A percentile compares a stretch with the other conserved stretches of the same genome.
Conservation (phyloP, 108 stramenopile genomes). For the Pinguiococcus pyrenoidosus region DNA sequence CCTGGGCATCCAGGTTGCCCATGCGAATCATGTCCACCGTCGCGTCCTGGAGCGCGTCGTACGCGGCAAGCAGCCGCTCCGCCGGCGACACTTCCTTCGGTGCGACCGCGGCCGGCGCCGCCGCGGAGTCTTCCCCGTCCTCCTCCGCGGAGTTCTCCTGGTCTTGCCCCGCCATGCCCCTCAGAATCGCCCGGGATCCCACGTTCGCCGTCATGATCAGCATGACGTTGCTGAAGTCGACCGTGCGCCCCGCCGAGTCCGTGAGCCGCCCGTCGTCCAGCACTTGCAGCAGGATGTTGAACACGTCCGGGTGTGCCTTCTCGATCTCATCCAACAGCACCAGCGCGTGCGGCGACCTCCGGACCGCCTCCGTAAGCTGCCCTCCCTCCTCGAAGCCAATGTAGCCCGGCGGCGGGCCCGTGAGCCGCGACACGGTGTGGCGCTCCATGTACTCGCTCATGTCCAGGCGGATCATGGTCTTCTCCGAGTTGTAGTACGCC, state of each 20-base stretch:
- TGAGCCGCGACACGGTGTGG: constrained; percentile 6
- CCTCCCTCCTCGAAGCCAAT: constrained; percentile 21
- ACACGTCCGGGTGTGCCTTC: constrained; percentile 19
- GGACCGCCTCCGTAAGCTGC: constrained; percentile 15
- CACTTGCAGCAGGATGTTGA: constrained; percentile 23
- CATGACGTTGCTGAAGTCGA: constrained; percentile 78
- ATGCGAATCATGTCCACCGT: neutral
- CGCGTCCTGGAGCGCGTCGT: constrained; percentile 16
- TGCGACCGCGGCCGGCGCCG: too few relatives aligned
- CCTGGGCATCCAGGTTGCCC: neutral
- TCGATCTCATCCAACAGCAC: constrained; percentile 26
- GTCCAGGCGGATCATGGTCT: constrained; percentile 78
- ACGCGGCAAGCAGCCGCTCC: constrained; percentile 36
- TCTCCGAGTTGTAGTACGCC: constrained; percentile 67
- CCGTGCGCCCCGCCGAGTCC: constrained; percentile 46
- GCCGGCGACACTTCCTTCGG: too few relatives aligned
- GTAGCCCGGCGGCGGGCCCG: constrained; percentile 19
- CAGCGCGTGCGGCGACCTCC: constrained; percentile 13
- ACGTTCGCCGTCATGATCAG: constrained; percentile 79
- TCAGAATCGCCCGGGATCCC: too few relatives aligned
- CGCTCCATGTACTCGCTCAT: constrained; percentile 69
- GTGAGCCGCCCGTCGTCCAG: constrained; percentile 23
- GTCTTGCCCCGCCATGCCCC: too few relatives aligned
- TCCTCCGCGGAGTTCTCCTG: too few relatives aligned
- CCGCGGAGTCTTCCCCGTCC: too few relatives aligned